phyloP scores from a whole-genome alignment of 2,329 filamentous ascomycete species.

The Calonectria pteridis region DNA sequence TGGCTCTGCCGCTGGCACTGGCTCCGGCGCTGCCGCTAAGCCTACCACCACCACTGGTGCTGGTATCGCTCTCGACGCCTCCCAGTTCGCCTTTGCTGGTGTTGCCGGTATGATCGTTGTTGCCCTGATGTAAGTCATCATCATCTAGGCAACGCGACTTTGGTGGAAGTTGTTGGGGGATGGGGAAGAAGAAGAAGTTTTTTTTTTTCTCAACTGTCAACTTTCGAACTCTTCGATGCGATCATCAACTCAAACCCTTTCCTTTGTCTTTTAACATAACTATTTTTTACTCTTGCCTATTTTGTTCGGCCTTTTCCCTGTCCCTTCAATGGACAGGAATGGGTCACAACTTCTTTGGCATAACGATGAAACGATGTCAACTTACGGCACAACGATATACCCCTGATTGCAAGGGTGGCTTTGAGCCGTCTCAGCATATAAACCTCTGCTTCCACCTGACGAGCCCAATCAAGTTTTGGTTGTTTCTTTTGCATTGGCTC shows the following conservation, averaged over 20 bases:
- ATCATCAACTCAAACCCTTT: conserved; percentile 34
- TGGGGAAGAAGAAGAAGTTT: conserved; percentile 1
- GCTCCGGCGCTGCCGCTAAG: conserved; percentile 35
- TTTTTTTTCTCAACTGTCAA: conserved; percentile 26
- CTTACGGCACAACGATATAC: conserved; percentile 40
- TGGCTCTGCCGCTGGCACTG: conserved; percentile 23
- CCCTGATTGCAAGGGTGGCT: conserved; percentile 35
- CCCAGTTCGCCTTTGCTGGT: conserved; percentile 61
- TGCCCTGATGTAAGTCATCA: conserved; percentile 61
- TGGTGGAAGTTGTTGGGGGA: conserved; percentile 6
- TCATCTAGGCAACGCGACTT: neutral
- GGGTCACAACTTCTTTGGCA: conserved; percentile 34
- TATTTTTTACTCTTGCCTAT: conserved; percentile 25
- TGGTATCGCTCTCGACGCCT: conserved; percentile 58
- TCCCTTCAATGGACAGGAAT: neutral
- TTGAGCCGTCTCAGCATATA: conserved; percentile 28
- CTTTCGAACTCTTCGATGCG: conserved; percentile 33
- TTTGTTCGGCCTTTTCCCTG: conserved; percentile 24
- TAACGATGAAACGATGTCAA: conserved; percentile 46
- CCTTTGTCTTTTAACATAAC: conserved; percentile 30
- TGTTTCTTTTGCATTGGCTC: conserved; percentile 27
- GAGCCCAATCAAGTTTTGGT: conserved; percentile 30
- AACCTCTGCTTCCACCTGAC: conserved; percentile 39
- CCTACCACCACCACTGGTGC: conserved; percentile 54
- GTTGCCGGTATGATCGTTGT: conserved; percentile 63